A percentile compares a stretch with the other conserved stretches of the same genome.
Conservation (phyloP, 78 protist species). For the Protostelium mycophagum region DNA sequence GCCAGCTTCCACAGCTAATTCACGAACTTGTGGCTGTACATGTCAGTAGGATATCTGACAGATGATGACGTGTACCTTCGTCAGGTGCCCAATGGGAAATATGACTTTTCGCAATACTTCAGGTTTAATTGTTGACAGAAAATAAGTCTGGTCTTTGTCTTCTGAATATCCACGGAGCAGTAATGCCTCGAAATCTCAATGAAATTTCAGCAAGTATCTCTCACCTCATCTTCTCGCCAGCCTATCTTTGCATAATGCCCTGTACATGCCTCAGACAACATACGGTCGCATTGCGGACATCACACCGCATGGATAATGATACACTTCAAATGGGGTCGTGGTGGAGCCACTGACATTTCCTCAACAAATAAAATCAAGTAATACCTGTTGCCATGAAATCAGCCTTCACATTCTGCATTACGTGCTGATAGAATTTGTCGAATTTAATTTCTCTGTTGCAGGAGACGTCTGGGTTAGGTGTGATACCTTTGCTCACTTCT, state of each 20-base stretch:
- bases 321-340: too few relatives aligned
- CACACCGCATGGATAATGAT: too few relatives aligned
- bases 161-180: conserved; percentile 21
- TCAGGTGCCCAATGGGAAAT: conserved; percentile 66
- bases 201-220: background rate
- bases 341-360: too few relatives aligned
- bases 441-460: conserved; percentile 84
- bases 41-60: background rate
- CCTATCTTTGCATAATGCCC: conserved; percentile 36
- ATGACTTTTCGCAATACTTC: conserved; percentile 11
- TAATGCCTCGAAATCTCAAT: background rate
- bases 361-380: background rate
- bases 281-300: too few relatives aligned
- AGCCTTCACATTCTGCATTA: conserved; percentile 28
- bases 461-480: conserved; percentile 83
- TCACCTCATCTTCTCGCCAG: conserved; percentile 1
- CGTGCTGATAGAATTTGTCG: conserved; percentile 45
- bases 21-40: conserved; percentile 14
- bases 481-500: conserved; percentile 50
- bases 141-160: conserved; percentile 76
- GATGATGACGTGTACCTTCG: background rate
- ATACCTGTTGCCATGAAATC: conserved; percentile 63
- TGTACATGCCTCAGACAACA: background rate
- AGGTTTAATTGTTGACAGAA: conserved; percentile 45
- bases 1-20: conserved; percentile 23